Percentiles rank a stretch among this genome's conserved stretches.
phyloP scores from a whole-genome alignment of 495 filamentous ascomycete species.

The Xylaria scruposa region DNA sequence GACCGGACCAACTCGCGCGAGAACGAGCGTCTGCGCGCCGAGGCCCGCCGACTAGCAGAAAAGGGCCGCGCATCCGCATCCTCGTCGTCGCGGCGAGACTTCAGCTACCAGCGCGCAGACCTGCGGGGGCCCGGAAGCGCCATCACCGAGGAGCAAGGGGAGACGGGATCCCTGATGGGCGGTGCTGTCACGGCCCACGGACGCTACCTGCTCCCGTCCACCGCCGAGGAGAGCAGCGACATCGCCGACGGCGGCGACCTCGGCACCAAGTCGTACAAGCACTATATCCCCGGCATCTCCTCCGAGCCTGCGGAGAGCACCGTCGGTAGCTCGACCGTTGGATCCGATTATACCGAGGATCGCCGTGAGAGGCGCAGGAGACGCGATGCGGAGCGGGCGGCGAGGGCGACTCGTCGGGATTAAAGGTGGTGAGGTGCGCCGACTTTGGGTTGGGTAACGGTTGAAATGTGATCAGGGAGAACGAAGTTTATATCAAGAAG shows the following conservation, averaged over 20 bases:
- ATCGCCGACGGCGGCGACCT: conserved; percentile 62
- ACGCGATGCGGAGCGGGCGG: conserved; percentile 56
- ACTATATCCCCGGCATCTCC: conserved; percentile 77
- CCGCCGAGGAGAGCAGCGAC: conserved; percentile 51
- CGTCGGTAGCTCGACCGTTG: conserved; percentile 27
- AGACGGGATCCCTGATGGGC: conserved; percentile 24
- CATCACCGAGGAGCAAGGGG: conserved; percentile 34
- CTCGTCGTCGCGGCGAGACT: conserved; percentile 46
- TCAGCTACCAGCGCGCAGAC: conserved; percentile 56
- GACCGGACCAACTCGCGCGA: conserved; percentile 52
- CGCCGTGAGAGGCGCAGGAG: conserved; percentile 52
- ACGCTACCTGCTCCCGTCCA: conserved; percentile 46
- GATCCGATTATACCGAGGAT: conserved; percentile 52
- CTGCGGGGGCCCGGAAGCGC: conserved; percentile 40
- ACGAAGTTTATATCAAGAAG: neutral
- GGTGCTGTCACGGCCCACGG: neutral
- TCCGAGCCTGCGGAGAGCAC: conserved; percentile 47
- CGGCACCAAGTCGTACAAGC: conserved; percentile 82
- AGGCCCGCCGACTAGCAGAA: conserved; percentile 52
- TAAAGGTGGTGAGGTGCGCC: neutral
- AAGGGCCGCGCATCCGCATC: conserved; percentile 42
- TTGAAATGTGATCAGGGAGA: neutral
- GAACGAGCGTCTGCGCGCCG: conserved; percentile 54
- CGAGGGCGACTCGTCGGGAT: conserved; percentile 57
- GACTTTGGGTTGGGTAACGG: neutral